A percentile compares a stretch with the other conserved stretches of the same genome.
phyloP scores from a whole-genome alignment of 2,329 filamentous ascomycete genomes.

The Macrophomina tecta region DNA sequence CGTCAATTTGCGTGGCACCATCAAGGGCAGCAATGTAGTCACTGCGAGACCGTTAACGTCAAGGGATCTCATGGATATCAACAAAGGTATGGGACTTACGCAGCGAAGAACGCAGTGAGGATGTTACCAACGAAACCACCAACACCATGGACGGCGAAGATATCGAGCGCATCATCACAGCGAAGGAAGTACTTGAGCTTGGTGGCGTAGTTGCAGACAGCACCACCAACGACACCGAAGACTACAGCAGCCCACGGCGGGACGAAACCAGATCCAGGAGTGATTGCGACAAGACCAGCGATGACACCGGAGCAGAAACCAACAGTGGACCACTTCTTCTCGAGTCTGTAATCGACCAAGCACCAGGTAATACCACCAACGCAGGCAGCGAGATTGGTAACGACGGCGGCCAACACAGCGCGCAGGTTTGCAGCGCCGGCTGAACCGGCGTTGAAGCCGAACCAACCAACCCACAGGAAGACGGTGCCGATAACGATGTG shows the following conservation, averaged over 20 bases:
- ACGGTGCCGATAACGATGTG: constrained; percentile 92
- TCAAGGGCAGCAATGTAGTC: constrained; percentile 85
- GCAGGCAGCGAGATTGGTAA: constrained; percentile 84
- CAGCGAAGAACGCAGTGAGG: constrained; percentile 80
- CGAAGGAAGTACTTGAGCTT: constrained; percentile 85
- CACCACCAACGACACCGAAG: constrained; percentile 77
- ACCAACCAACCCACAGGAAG: constrained; percentile 95
- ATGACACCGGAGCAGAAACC: constrained; percentile 93
- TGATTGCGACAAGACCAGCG: constrained; percentile 85
- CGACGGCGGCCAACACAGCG: constrained; percentile 83
- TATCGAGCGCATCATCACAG: constrained; percentile 86
- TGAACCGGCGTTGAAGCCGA: constrained; percentile 90
- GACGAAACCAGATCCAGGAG: constrained; percentile 84
- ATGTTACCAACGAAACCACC: constrained; percentile 82
- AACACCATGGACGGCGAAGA: constrained; percentile 82
- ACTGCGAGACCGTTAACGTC: constrained; percentile 38
- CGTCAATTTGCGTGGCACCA: constrained; percentile 68
- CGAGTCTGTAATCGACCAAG: constrained; percentile 83
- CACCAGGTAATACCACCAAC: constrained; percentile 90
- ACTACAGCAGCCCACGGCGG: constrained; percentile 83
- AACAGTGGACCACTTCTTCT: constrained; percentile 90
- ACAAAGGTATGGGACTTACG: constrained; percentile 51
- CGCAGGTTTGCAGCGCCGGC: constrained; percentile 82
- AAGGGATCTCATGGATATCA: background rate
- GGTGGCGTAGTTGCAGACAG: constrained; percentile 85